Evolutionary conservation across 257 asterid genomes (phyloP), one percentile per base, ranked within the genome.

Genomic region (Rubia yunnanensis): DNA sequence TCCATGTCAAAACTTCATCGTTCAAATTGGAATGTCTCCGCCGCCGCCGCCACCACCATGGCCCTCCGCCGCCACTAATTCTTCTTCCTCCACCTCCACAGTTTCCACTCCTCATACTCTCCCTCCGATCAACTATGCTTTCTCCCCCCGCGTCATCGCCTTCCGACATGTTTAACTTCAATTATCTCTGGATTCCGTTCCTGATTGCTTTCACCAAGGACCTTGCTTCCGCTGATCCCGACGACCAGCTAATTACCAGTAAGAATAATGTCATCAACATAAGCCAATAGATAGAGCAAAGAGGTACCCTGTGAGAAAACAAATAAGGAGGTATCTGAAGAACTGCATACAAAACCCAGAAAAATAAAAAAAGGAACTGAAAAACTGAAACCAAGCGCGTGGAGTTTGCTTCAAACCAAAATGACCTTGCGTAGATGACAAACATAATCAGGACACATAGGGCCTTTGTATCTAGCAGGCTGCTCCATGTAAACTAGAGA

Each of bases 181-280:
- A 55, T 39, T 69, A 64, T 61, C 69, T 84, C 27, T 83, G 84
- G 82, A 75, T 88, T 26, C 80, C 88, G 41, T 59, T 88, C 35
- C 73, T 88, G 36, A 49, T 81, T 69, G 79, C 85, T 54, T 77
- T 84, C 50, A 69, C 90, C 63, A 74, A 68, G 55, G 85, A 77
- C 64, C 68, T 83, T 28, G 53, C 67, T 35, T 13, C 73, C 2
- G 59, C 73, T 8, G 70, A 60, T 65, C 49, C 83, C 23, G 79
- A 72, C 34, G 41, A 22, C 15, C 15, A 64, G 24, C 41, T 64
- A 7, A 64, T 44, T 18, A 14, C 60, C 7, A n/a, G n/a, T n/a
- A n/a, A n/a, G n/a, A n/a, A n/a, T n/a, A n/a, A n/a, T n/a, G n/a
- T n/a, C n/a, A n/a, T n/a, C n/a, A n/a, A n/a, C n/a, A n/a, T n/a